Conservation (phyloP, 2,329 filamentous ascomycete species). For the Neodidymelliopsis sp. region DNA sequence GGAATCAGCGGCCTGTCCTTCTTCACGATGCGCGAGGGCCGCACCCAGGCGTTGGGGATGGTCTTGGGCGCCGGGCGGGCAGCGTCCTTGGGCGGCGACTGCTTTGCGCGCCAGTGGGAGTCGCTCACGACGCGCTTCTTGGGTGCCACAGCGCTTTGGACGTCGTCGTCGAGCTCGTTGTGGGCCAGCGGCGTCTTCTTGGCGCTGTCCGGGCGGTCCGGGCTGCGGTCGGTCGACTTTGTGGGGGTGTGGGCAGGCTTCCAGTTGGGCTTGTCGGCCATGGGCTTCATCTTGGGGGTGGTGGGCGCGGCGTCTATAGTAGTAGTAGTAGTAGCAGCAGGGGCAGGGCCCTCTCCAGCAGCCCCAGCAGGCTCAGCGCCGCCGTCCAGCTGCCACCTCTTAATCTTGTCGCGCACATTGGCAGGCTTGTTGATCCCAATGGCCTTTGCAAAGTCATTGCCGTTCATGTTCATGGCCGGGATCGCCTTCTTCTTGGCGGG, state of each 20-base stretch:
- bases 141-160: constrained; percentile 67
- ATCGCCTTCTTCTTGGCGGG: constrained; percentile 38
- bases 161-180: constrained; percentile 54
- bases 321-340: too few relatives aligned
- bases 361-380: constrained; percentile 60
- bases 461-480: constrained; percentile 35
- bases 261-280: constrained; percentile 39
- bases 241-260: constrained; percentile 35
- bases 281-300: constrained; percentile 35
- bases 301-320: constrained; percentile 28
- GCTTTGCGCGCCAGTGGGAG: constrained; percentile 78
- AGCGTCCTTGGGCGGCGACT: constrained; percentile 44
- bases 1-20: constrained; percentile 20
- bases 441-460: constrained; percentile 50
- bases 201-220: constrained; percentile 40
- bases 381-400: constrained; percentile 83
- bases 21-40: constrained; percentile 42
- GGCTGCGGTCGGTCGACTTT: constrained; percentile 34
- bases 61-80: constrained; percentile 43
- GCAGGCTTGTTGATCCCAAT: constrained; percentile 52
- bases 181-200: constrained; percentile 41
- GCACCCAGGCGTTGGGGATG: constrained; percentile 50
- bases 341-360: constrained; percentile 8
- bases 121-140: constrained; percentile 95
- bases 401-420: constrained; percentile 76